Percentiles rank a stretch among this genome's conserved stretches.
phyloP scores from a whole-genome alignment of 805 yeast genomes.

The Ogataea paraovalis region DNA sequence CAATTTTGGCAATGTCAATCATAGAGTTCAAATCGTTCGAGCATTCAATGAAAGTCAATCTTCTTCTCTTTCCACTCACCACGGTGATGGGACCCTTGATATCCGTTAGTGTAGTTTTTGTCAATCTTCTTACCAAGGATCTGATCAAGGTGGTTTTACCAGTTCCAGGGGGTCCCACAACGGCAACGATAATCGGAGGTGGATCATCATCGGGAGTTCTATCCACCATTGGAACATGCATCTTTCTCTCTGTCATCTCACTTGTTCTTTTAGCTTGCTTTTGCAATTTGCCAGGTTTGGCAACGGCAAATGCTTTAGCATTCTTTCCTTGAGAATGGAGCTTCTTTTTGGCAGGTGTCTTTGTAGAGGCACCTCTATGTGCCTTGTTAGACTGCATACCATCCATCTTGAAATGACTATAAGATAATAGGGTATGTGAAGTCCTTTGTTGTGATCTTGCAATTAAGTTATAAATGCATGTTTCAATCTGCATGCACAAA shows the following conservation, averaged over 20 bases:
- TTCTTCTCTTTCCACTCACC: conserved; percentile 89
- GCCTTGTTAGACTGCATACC: conserved; percentile 54
- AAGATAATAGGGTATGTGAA: neutral
- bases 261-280: conserved; percentile 79
- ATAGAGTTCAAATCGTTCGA: conserved; percentile 89
- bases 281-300: conserved; percentile 83
- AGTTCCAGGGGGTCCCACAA: conserved; percentile 98
- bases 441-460: neutral
- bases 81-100: conserved; percentile 95
- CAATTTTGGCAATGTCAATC: conserved; percentile 94
- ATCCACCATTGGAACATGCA: conserved; percentile 97
- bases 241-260: conserved; percentile 75
- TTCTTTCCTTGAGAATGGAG: conserved; percentile 82
- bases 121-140: conserved; percentile 79
- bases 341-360: conserved; percentile 74
- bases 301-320: conserved; percentile 79
- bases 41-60: conserved; percentile 91
- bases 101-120: conserved; percentile 82
- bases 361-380: conserved; percentile 59
- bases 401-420: conserved; percentile 15
- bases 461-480: neutral
- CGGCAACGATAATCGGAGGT: conserved; percentile 94
- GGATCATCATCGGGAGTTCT: conserved; percentile 97
- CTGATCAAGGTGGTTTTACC: conserved; percentile 93
- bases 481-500: neutral